Conservation (phyloP, 352 stramenopile species). For the Phytophthora pluvialis region DNA sequence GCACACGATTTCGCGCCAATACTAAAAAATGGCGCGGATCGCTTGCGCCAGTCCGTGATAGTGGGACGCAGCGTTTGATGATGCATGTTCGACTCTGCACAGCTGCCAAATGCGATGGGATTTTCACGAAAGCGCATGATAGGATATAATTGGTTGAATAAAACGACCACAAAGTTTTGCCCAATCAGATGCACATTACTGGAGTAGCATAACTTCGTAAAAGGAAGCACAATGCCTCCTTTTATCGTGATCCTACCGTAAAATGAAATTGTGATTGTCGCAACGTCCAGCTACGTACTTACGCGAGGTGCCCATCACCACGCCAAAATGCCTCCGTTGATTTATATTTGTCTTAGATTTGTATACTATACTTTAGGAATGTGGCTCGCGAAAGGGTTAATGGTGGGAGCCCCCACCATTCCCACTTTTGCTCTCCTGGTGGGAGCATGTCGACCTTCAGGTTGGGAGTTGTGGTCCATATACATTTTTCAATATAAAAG, state of each 20-base stretch:
- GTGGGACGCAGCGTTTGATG: background rate
- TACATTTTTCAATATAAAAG: no score
- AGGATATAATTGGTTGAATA: background rate
- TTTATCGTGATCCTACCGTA: background rate
- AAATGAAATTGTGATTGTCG: background rate
- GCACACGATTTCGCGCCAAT: background rate
- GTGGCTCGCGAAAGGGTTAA: background rate
- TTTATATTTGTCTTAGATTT: background rate
- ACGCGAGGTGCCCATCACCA: slow-evolving; percentile 4
- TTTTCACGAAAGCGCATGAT: background rate
- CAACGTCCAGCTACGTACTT: background rate
- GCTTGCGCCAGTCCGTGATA: no score
- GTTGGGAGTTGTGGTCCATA: no score
- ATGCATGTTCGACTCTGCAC: background rate
- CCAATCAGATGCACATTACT: background rate
- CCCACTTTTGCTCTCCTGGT: no score
- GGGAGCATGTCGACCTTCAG: no score
- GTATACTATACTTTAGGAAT: background rate
- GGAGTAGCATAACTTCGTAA: background rate
- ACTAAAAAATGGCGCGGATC: background rate
- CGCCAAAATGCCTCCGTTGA: slow-evolving; percentile 7
- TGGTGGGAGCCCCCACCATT: no score
- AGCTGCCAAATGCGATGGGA: background rate
- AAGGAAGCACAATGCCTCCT: slow-evolving; percentile 11
- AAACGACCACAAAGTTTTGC: no score